Base-by-base conservation (phyloP, 1,139 yeast species). In the Suzukiozyma palmioleophila region DNA sequence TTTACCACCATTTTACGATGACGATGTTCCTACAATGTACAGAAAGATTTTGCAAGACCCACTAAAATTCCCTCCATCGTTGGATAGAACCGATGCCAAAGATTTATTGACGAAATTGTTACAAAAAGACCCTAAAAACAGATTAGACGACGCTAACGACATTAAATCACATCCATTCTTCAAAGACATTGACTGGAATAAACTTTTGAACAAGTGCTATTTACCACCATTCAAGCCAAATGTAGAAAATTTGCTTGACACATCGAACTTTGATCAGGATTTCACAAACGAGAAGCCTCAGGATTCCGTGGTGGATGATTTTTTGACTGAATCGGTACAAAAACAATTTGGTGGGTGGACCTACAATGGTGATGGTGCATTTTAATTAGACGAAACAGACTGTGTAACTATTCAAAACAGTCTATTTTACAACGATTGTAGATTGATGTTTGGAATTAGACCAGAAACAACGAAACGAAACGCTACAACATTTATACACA, bases 291-390 rank as follows among this genome's bases (percentile, higher is more conserved):
- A 92, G 54, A 81, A 84, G 52, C 97, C 98, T 4, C 85, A 89
- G 51, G 98, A 92, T 60, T 85, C 96, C 43, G 97, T 92, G 10
- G 97, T 90, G 21, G 96, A 90, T 58, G 96, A 89, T 56, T 86
- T 77, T 51, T 76, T 80, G 63, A 86, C 88, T 59, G 96, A 86
- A 53, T 80, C 90, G 50, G 96, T 92, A 16, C 98, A 92, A 62
- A 83, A 85, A 57, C 97, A 92, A 64, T 92, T 92, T 71, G 97
- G 96, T 37, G 97, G 98, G 3, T 92, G 98, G 98, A 90, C 97
- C 1, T 90, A 89, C 60, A 88, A 87, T 41, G 96, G 92, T 9
- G 80, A 76, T 41, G 61, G 46, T 33, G 47, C 57, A 6, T 53
- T 57, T 12, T 41, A 35, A 33, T 18, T 18, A 18, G 22, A 18